phyloP scores from a whole-genome alignment of 1,139 yeast species.

The Taphrina confusa region DNA sequence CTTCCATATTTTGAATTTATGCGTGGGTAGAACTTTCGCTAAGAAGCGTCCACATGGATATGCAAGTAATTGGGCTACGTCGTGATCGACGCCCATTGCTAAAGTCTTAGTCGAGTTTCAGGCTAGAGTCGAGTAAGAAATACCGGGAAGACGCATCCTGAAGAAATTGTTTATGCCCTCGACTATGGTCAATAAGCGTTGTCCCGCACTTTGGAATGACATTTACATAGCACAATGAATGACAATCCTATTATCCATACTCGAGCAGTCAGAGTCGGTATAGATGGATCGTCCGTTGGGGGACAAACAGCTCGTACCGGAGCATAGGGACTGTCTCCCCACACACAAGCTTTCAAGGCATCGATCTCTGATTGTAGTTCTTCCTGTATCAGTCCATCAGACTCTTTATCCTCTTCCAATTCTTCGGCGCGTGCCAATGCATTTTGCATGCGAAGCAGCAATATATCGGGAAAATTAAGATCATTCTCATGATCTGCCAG shows the following conservation, averaged over 20 bases:
- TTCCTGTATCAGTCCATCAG: background rate
- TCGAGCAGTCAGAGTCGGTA: conserved; percentile 57
- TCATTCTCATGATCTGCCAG: conserved; percentile 34
- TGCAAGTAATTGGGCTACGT: conserved; percentile 57
- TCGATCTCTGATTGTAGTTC: conserved; percentile 48
- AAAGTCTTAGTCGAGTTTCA: conserved; percentile 53
- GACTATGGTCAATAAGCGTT: background rate
- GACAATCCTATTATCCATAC: conserved; percentile 42
- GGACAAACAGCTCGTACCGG: conserved; percentile 74
- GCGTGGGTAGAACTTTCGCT: conserved; percentile 54
- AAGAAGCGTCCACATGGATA: conserved; percentile 50
- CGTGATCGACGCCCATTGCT: conserved; percentile 55
- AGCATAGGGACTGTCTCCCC: conserved; percentile 58
- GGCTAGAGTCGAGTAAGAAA: conserved; percentile 55
- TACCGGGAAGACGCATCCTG: conserved; percentile 13
- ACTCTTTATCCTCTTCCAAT: conserved; percentile 41
- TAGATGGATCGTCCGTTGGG: conserved; percentile 56
- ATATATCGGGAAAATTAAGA: conserved; percentile 36
- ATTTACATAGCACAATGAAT: conserved; percentile 60
- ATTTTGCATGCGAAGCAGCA: conserved; percentile 28
- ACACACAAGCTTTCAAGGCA: conserved; percentile 49
- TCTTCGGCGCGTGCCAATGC: conserved; percentile 41
- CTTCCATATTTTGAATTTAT: conserved; percentile 52
- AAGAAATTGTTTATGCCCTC: conserved; percentile 2
- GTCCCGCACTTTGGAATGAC: conserved; percentile 51